phyloP scores from a whole-genome alignment of 306 rosid species.

The Trifolium subterraneum region DNA sequence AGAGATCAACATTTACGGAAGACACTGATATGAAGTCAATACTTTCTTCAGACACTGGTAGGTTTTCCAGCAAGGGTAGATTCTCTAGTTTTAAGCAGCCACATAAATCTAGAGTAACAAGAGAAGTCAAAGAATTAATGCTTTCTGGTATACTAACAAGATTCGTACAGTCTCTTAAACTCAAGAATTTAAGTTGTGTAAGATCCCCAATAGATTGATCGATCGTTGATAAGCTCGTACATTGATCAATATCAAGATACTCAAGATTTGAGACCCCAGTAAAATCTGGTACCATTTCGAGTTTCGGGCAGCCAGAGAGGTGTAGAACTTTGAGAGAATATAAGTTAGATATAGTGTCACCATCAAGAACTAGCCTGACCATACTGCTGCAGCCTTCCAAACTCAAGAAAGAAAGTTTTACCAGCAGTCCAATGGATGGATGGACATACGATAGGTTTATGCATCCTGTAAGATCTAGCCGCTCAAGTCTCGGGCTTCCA shows the following conservation, averaged over 20 bases:
- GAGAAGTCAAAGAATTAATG: background rate
- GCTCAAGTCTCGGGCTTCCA: background rate
- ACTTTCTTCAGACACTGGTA: too few relatives aligned
- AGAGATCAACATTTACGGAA: too few relatives aligned
- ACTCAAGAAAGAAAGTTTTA: background rate
- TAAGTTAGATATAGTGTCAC: too few relatives aligned
- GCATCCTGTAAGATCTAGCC: background rate
- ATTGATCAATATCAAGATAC: background rate
- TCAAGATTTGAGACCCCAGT: background rate
- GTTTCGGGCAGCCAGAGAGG: background rate
- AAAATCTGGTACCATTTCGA: too few relatives aligned
- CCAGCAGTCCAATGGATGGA: background rate
- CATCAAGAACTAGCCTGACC: background rate
- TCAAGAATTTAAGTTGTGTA: background rate
- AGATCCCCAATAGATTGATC: background rate
- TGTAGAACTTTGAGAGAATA: background rate
- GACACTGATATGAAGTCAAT: too few relatives aligned
- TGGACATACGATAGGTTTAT: background rate
- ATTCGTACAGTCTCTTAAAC: background rate
- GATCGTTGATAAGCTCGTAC: background rate
- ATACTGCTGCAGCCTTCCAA: background rate
- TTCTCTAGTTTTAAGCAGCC: background rate
- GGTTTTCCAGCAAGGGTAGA: background rate
- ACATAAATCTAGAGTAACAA: background rate
- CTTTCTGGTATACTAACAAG: background rate